Percentiles rank a stretch among this genome's conserved stretches.
These are phyloP conservation scores for Naganishia randhawae DNA, from an alignment of 768 basidiomycete genomes.

Conservation along the genomic window DNA sequence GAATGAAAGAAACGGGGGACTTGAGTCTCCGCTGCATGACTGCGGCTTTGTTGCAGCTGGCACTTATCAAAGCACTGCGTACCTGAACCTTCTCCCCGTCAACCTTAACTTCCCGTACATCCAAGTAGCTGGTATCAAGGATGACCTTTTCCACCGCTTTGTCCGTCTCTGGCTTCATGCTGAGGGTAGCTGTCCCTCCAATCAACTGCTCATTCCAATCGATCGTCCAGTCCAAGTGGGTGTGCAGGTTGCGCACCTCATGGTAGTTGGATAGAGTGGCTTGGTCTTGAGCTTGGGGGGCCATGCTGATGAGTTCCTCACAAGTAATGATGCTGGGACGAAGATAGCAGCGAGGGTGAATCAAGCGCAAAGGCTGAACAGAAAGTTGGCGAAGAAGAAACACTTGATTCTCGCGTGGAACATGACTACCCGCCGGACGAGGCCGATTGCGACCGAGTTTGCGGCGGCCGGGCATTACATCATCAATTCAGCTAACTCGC, in stretches of 20 bases:
- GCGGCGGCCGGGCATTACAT: too few species aligned
- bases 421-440: too few species aligned
- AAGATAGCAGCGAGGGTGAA: too few species aligned
- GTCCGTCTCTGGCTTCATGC: constrained; percentile 58
- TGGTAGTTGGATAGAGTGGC: constrained; percentile 78
- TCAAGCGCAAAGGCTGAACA: too few species aligned
- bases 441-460: too few species aligned
- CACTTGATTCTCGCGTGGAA: too few species aligned
- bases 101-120: constrained; percentile 59
- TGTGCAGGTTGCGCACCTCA: constrained; percentile 63
- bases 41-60: not conserved
- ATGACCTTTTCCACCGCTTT: constrained; percentile 51
- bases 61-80: constrained; percentile 35
- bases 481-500: too few species aligned
- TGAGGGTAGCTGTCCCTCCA: constrained; percentile 64
- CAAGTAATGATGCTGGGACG: not conserved
- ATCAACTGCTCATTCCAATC: constrained; percentile 66
- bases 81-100: constrained; percentile 57
- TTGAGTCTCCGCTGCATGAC: not conserved
- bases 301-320: constrained; percentile 54
- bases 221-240: constrained; percentile 72
- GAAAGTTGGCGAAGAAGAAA: too few species aligned
- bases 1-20: not conserved
- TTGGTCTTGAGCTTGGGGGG: constrained; percentile 43
- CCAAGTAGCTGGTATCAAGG: constrained; percentile 71